Evolutionary conservation across 352 stramenopile genomes (phyloP), one percentile per base, ranked within the genome.

Genomic region (Phytopythium helicoides): DNA sequence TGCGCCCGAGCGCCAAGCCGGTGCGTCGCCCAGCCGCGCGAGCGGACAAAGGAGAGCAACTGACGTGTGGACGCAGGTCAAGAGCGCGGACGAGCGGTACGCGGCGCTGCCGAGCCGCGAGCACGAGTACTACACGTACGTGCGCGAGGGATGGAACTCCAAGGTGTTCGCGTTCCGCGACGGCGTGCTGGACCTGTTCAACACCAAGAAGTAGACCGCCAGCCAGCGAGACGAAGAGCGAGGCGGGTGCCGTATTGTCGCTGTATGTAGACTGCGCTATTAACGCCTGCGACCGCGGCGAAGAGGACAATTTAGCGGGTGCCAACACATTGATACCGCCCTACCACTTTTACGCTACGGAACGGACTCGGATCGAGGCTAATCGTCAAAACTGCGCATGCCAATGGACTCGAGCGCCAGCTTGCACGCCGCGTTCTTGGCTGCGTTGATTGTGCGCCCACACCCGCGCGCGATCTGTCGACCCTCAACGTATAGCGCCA

Each of bases 51-150:
- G 42, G 25, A 3, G 11, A 42, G 37, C 9, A 12, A 6, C 16
- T 42, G 7, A 18, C 15, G 1, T 6, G 0, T 31, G 19, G 21
- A 25, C 46, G 28, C 47, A 76, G 67, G 35, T 54, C 1, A 63
- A 67, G 39, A 45, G 49, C 11, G 59, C 37, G 37, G 49, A 84
- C 47, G 62, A 83, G 56, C 70, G 79, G 38, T 92, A 92, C 58
- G 74, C 76, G 48, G 46, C 73, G 33, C 54, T 92, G 52, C 78
- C 74, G 26, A 86, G 71, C 60, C 76, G 66, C 26, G 81, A 92
- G 64, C 81, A 92, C 60, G 81, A 89, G 71, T 92, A 89, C 66
- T 92, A 92, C 65, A 86, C 78, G 67, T 73, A 66, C 62, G 52
- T 89, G 38, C 78, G 81, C 42, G 53, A 87, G 61, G 51, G 66